Evolutionary conservation across 805 yeast genomes (phyloP).

Genomic region (Starmera amethionina): DNA sequence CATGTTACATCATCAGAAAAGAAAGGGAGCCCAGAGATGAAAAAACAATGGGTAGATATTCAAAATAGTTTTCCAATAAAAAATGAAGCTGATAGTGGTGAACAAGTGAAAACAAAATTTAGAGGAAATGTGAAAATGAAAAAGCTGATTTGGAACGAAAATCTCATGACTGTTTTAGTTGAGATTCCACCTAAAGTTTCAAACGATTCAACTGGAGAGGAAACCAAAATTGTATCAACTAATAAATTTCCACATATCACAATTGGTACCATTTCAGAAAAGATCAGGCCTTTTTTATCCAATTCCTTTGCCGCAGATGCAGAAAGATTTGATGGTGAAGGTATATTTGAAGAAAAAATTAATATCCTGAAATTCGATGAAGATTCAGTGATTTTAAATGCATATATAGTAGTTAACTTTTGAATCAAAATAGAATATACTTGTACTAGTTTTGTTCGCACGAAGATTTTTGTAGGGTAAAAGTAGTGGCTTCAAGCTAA

Average conservation of each 20-base stretch:
- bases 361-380: constrained; percentile 6
- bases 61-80: neutral
- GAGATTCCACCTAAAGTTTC: constrained; percentile 11
- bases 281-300: constrained; percentile 42
- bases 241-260: constrained; percentile 62
- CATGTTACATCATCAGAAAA: constrained; percentile 33
- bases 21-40: constrained; percentile 17
- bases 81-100: constrained; percentile 1
- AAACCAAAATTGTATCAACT: constrained; percentile 21
- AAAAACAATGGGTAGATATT: constrained; percentile 19
- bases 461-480: too few species aligned
- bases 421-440: too few species aligned
- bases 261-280: constrained; percentile 43
- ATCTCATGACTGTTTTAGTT: constrained; percentile 46
- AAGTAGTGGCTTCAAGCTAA: neutral
- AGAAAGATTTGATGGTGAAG: constrained; percentile 4
- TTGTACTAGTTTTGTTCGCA: too few species aligned
- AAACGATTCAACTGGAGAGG: too few species aligned
- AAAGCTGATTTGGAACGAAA: constrained; percentile 38
- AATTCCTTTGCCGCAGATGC: constrained; percentile 26
- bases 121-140: constrained; percentile 31
- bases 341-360: constrained; percentile 3
- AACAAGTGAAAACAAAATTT: constrained; percentile 7
- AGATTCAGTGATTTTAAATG: neutral
- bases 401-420: constrained; percentile 11